These are phyloP conservation scores for Alternaria atra DNA, from an alignment of 2,329 filamentous ascomycete species.

Conservation along the genomic window DNA sequence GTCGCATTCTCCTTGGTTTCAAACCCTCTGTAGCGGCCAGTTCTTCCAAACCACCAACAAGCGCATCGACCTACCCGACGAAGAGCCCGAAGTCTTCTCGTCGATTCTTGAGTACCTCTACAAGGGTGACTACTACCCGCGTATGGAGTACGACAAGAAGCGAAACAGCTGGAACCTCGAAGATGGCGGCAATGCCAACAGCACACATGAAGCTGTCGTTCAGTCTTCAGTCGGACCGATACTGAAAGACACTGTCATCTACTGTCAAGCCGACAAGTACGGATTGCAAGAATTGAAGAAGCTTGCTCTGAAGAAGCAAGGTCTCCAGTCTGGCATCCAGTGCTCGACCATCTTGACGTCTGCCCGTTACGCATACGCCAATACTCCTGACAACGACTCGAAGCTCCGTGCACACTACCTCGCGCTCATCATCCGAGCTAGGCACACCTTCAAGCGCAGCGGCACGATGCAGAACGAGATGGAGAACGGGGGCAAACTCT, in stretches of 20 bases:
- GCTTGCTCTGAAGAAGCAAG: constrained; percentile 86
- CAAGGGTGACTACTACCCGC: constrained; percentile 92
- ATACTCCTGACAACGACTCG: constrained; percentile 91
- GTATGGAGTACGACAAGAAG: constrained; percentile 82
- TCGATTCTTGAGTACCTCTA: constrained; percentile 90
- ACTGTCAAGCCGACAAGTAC: constrained; percentile 87
- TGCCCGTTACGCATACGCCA: constrained; percentile 87
- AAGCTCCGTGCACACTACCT: constrained; percentile 91
- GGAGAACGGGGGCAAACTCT: constrained; percentile 84
- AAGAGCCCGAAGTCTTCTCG: constrained; percentile 90
- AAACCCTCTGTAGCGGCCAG: constrained; percentile 68
- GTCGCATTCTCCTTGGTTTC: constrained; percentile 80
- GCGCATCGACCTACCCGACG: constrained; percentile 81
- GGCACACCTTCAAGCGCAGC: constrained; percentile 89
- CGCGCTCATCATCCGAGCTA: constrained; percentile 87
- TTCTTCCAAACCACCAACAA: constrained; percentile 70
- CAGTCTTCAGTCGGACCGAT: constrained; percentile 71
- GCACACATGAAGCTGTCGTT: constrained; percentile 59
- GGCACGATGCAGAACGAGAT: constrained; percentile 97
- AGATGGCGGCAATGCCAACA: constrained; percentile 57
- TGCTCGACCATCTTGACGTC: constrained; percentile 85
- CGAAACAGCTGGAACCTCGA: constrained; percentile 85
- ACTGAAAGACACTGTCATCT: constrained; percentile 88
- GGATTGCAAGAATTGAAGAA: constrained; percentile 85
- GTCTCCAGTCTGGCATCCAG: constrained; percentile 83